Conservation (phyloP, 2,329 filamentous ascomycete species). For the Ophiocordyceps unilateralis region DNA sequence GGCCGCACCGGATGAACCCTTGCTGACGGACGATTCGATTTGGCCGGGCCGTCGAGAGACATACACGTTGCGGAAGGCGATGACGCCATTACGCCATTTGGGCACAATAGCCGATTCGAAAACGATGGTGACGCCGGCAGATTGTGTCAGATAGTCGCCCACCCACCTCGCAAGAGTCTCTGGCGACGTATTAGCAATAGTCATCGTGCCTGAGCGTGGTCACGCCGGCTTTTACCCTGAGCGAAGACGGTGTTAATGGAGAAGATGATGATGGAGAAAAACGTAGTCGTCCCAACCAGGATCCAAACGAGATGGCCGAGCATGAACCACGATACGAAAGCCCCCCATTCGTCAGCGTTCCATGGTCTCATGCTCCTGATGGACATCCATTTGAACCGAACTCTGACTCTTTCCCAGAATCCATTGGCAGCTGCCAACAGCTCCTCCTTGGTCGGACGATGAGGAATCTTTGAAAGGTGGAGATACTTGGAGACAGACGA, state of each 20-base stretch:
- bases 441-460: constrained; percentile 86
- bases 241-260: constrained; percentile 93
- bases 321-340: constrained; percentile 86
- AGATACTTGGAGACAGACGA: constrained; percentile 41
- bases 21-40: constrained; percentile 65
- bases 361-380: constrained; percentile 87
- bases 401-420: constrained; percentile 77
- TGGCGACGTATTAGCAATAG: constrained; percentile 15
- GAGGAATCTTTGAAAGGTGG: constrained; percentile 51
- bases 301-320: constrained; percentile 91
- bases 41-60: constrained; percentile 83
- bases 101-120: constrained; percentile 97
- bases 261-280: constrained; percentile 81
- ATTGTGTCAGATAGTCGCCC: constrained; percentile 88
- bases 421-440: constrained; percentile 79
- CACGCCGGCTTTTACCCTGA: constrained; percentile 43
- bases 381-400: constrained; percentile 95
- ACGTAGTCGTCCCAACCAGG: constrained; percentile 90
- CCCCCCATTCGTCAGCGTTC: constrained; percentile 91
- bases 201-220: neutral
- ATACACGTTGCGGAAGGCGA: constrained; percentile 92
- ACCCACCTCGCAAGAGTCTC: constrained; percentile 89
- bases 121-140: constrained; percentile 80
- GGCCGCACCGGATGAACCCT: constrained; percentile 78
- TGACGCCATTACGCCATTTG: constrained; percentile 87